A percentile compares a stretch with the other conserved stretches of the same genome.
phyloP scores from a whole-genome alignment of 805 yeast species.

The Ogataea trehalophila region DNA sequence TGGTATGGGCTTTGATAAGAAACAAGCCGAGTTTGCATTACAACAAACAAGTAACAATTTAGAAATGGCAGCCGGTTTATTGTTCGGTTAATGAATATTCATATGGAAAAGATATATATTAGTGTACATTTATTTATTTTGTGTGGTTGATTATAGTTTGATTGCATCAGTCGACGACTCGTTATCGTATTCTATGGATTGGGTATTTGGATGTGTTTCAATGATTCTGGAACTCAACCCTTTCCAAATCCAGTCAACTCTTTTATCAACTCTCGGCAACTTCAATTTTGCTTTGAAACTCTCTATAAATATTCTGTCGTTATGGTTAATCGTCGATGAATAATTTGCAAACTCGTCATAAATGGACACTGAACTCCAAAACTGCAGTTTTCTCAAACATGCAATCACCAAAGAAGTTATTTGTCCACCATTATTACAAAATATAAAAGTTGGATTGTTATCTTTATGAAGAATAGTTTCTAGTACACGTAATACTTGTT shows the following conservation, averaged over 20 bases:
- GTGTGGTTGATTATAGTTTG: conserved; percentile 3
- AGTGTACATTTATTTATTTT: neutral
- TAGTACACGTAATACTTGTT: conserved; percentile 56
- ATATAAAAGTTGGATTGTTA: conserved; percentile 70
- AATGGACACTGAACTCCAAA: conserved; percentile 88
- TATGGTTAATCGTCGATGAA: conserved; percentile 71
- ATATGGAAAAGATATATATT: too few species aligned
- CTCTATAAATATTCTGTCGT: conserved; percentile 81
- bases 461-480: conserved; percentile 54
- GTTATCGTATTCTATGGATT: conserved; percentile 20
- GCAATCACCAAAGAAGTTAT: conserved; percentile 82
- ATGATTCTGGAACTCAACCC: conserved; percentile 58
- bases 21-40: conserved; percentile 62
- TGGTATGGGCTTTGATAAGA: conserved; percentile 65
- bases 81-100: conserved; percentile 36
- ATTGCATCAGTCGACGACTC: conserved; percentile 17
- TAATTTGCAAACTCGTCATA: conserved; percentile 78
- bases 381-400: conserved; percentile 73
- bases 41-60: conserved; percentile 67
- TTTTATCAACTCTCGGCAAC: conserved; percentile 37
- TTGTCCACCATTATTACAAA: conserved; percentile 87
- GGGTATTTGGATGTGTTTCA: conserved; percentile 49
- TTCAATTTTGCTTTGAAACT: conserved; percentile 63
- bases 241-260: conserved; percentile 62
- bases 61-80: conserved; percentile 78